Evolutionary conservation across 257 asterid species (phyloP).

Genomic region (Solanum chilense): DNA sequence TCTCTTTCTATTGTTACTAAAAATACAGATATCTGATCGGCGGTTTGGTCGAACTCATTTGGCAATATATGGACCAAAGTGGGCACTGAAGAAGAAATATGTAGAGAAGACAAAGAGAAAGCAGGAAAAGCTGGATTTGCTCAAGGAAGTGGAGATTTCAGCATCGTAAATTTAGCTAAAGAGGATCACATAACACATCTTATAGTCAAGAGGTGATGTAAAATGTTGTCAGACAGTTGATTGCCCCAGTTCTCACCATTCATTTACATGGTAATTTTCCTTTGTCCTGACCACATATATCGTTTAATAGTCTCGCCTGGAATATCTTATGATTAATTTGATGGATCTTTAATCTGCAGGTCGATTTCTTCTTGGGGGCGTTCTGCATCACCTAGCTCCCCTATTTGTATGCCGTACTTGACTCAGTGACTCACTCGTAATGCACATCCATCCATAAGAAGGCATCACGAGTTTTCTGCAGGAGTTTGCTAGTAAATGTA

Average conservation of each 20-base stretch:
- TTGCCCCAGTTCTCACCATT: neutral
- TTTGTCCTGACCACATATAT: neutral
- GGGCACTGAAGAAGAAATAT: slow-evolving; percentile 75
- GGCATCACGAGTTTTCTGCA: neutral
- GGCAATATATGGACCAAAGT: slow-evolving; percentile 89
- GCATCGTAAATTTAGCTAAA: neutral
- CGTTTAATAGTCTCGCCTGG: neutral
- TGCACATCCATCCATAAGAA: neutral
- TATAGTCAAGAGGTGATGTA: neutral
- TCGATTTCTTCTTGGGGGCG: neutral
- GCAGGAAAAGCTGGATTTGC: neutral
- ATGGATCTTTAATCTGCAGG: neutral
- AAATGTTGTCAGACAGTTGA: neutral
- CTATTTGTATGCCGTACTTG: neutral
- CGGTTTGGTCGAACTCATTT: slow-evolving; percentile 94
- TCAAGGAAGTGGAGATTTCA: neutral
- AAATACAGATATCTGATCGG: slow-evolving; percentile 81
- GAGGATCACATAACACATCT: neutral
- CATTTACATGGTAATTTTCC: neutral
- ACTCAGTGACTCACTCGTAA: neutral
- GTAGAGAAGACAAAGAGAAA: slow-evolving; percentile 2
- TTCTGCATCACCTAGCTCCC: neutral
- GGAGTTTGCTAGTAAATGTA: neutral
- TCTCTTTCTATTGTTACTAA: neutral
- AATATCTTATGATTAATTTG: neutral